Evolutionary conservation across 164 flowering plant species (phyloP).

Genomic region (Tinospora cordifolia): DNA sequence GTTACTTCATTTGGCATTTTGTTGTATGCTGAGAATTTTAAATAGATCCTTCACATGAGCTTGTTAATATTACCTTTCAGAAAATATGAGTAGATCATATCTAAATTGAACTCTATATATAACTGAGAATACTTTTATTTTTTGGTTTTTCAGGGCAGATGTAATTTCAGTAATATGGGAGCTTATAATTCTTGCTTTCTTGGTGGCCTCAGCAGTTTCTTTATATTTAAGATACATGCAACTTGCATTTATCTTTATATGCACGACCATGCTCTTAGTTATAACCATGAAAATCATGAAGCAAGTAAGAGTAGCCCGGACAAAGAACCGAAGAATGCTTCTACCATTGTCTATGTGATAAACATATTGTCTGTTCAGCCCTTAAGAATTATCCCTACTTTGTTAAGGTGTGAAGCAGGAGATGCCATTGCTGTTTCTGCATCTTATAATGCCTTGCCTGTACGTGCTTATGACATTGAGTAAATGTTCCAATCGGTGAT

Average conservation of each 20-base stretch:
- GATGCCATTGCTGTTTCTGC: background rate
- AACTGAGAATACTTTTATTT: background rate
- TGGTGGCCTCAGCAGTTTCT: slow-evolving; percentile 81
- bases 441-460: background rate
- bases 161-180: slow-evolving; percentile 90
- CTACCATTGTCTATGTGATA: slow-evolving; percentile 84
- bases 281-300: slow-evolving; percentile 76
- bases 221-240: slow-evolving; percentile 66
- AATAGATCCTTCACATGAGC: background rate
- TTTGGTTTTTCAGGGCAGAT: slow-evolving; percentile 65
- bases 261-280: slow-evolving; percentile 55
- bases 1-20: background rate
- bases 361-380: background rate
- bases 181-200: slow-evolving; percentile 66
- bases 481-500: background rate
- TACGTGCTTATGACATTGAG: background rate
- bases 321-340: slow-evolving; percentile 94
- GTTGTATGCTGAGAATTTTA: background rate
- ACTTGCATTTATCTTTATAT: slow-evolving; percentile 59
- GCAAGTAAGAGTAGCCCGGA: slow-evolving; percentile 71
- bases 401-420: background rate
- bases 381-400: background rate
- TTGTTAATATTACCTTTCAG: background rate
- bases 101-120: background rate
- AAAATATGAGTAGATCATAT: background rate